A percentile compares a stretch with the other conserved stretches of the same genome.
phyloP scores from a whole-genome alignment of 345 rosid species.

The Citrus glauca region DNA sequence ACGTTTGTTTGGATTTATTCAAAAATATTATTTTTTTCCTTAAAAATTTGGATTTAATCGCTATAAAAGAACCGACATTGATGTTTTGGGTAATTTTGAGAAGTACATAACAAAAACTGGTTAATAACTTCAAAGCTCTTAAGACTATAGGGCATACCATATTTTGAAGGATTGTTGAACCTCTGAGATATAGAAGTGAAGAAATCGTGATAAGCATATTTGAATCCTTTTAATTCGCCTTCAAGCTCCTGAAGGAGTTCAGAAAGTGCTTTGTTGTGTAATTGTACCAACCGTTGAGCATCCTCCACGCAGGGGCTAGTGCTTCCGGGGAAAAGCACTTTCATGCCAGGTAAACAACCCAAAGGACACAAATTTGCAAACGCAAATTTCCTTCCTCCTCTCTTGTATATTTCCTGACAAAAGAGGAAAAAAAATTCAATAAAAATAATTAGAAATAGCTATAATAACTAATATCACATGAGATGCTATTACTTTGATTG shows the following conservation, averaged over 20 bases:
- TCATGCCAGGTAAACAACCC: neutral
- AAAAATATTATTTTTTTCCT: too few species aligned
- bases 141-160: neutral
- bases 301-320: neutral
- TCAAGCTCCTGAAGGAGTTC: neutral
- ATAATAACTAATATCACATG: too few species aligned
- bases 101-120: neutral
- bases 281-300: neutral
- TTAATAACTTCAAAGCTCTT: too few species aligned
- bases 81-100: neutral
- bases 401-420: neutral
- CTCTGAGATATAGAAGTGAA: neutral
- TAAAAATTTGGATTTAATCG: too few species aligned
- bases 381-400: conserved; percentile 8
- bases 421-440: neutral
- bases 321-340: neutral
- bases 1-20: neutral
- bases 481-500: neutral
- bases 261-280: conserved; percentile 2
- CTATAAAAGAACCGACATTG: too few species aligned
- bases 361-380: neutral
- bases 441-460: neutral
- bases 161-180: conserved; percentile 16
- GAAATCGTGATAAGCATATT: neutral
- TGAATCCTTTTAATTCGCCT: conserved; percentile 5